A percentile compares a stretch with the other conserved stretches of the same genome.
Conservation (phyloP, 306 rosid species). For the Rosa lucieae region DNA sequence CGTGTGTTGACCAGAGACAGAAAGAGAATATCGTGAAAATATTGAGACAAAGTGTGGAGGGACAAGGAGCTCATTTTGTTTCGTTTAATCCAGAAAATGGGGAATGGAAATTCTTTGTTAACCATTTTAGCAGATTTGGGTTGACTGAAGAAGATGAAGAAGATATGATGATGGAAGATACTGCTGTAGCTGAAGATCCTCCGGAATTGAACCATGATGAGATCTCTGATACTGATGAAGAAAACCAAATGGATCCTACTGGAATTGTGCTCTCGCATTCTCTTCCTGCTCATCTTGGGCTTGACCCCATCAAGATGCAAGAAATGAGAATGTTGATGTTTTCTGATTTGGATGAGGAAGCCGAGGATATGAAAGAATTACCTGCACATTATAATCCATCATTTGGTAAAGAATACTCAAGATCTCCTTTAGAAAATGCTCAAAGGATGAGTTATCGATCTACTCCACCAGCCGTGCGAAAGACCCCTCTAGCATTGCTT, state of each 20-base stretch:
- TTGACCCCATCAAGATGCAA: constrained; percentile 86
- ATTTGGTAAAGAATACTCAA: constrained; percentile 45
- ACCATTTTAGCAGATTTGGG: constrained; percentile 96
- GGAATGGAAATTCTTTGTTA: constrained; percentile 82
- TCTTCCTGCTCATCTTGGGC: constrained; percentile 93
- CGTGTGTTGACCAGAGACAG: constrained; percentile 35
- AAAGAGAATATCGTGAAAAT: constrained; percentile 39
- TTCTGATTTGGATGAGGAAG: constrained; percentile 51
- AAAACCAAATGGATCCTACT: constrained; percentile 33
- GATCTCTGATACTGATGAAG: constrained; percentile 54
- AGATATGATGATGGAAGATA: constrained; percentile 64
- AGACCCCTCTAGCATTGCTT: constrained; percentile 84
- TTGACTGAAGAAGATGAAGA: constrained; percentile 84
- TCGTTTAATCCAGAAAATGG: constrained; percentile 64
- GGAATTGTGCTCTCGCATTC: constrained; percentile 79
- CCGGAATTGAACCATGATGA: constrained; percentile 43
- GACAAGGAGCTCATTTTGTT: constrained; percentile 73
- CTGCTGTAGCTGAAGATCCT: constrained; percentile 40
- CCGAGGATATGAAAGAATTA: constrained; percentile 40
- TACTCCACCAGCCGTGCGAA: constrained; percentile 61
- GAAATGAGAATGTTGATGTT: constrained; percentile 94
- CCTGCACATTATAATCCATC: constrained; percentile 39
- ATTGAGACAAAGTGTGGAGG: constrained; percentile 51
- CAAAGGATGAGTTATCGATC: constrained; percentile 43
- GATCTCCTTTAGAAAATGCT: constrained; percentile 51